A percentile compares a stretch with the other conserved stretches of the same genome.
Evolutionary conservation across 1,139 yeast genomes (phyloP).

Genomic region (Yamadazyma songkhlaensis): DNA sequence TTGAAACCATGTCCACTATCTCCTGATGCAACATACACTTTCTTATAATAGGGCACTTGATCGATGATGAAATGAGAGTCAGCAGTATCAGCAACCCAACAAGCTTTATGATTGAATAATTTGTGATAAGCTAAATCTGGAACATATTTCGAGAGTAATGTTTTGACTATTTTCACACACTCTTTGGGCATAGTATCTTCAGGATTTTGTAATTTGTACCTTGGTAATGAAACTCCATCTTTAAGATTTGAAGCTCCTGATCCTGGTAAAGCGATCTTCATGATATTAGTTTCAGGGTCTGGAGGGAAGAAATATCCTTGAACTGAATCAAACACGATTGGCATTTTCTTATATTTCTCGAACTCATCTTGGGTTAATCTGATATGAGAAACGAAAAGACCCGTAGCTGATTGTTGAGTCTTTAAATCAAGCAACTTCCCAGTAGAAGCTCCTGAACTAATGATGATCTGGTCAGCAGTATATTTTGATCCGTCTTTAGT

Average conservation of each 20-base stretch:
- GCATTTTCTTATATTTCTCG: slow-evolving; percentile 24
- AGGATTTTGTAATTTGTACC: slow-evolving; percentile 18
- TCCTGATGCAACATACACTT: slow-evolving; percentile 13
- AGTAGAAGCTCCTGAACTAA: slow-evolving; percentile 32
- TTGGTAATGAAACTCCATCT: slow-evolving; percentile 10
- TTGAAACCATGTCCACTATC: slow-evolving; percentile 17
- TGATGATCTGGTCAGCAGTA: slow-evolving; percentile 26
- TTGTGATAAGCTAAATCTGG: slow-evolving; percentile 10
- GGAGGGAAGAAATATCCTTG: slow-evolving; percentile 27
- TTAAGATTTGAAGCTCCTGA: slow-evolving; percentile 15
- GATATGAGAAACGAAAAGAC: slow-evolving; percentile 37
- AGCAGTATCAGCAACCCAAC: slow-evolving; percentile 16
- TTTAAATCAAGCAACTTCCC: slow-evolving; percentile 25
- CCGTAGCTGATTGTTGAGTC: slow-evolving; percentile 33
- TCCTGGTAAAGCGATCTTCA: slow-evolving; percentile 13
- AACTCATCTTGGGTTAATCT: slow-evolving; percentile 30
- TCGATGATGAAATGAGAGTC: slow-evolving; percentile 11
- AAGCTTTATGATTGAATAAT: slow-evolving; percentile 23
- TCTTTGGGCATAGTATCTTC: slow-evolving; percentile 18
- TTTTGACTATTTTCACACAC: slow-evolving; percentile 21
- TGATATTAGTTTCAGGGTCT: slow-evolving; percentile 17
- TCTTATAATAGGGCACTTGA: slow-evolving; percentile 10
- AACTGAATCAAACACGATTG: slow-evolving; percentile 32
- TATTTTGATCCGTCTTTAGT: slow-evolving; percentile 19
- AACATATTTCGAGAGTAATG: slow-evolving; percentile 19